These are phyloP conservation scores for Phlyctochytrium bullatum DNA, from an alignment of 192 early-diverging fungal genomes.

Conservation along the genomic window DNA sequence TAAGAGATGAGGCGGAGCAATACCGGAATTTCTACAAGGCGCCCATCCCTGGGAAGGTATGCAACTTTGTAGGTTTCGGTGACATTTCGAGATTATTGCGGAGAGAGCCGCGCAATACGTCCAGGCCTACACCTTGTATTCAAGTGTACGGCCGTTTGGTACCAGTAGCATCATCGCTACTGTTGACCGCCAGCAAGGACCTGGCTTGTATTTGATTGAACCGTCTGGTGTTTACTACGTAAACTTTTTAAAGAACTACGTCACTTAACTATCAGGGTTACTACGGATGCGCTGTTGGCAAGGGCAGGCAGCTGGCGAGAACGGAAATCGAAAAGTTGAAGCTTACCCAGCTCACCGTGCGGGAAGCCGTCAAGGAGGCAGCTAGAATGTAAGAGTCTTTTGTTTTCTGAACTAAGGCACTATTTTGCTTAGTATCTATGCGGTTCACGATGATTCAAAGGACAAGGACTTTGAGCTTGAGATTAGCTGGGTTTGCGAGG, in stretches of 20 bases:
- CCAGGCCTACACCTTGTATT: slow-evolving; percentile 96
- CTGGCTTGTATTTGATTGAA: slow-evolving; percentile 91
- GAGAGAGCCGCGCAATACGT: slow-evolving; percentile 90
- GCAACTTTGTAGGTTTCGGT: neutral
- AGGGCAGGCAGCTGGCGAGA: slow-evolving; percentile 95
- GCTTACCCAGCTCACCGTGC: slow-evolving; percentile 70
- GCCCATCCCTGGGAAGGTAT: slow-evolving; percentile 79
- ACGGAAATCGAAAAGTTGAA: slow-evolving; percentile 99
- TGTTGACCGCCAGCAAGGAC: slow-evolving; percentile 72
- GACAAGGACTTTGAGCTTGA: slow-evolving; percentile 99
- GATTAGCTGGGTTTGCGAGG: slow-evolving; percentile 90
- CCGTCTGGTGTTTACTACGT: slow-evolving; percentile 95
- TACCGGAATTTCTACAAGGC: slow-evolving; percentile 83
- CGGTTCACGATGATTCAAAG: slow-evolving; percentile 93
- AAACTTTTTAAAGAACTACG: slow-evolving; percentile 4
- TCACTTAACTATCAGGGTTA: slow-evolving; percentile 66
- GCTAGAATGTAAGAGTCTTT: slow-evolving; percentile 74
- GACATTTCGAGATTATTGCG: slow-evolving; percentile 67
- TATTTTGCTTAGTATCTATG: slow-evolving; percentile 72
- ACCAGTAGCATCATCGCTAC: slow-evolving; percentile 78
- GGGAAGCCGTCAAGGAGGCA: slow-evolving; percentile 90
- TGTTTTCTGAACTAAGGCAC: slow-evolving; percentile 7
- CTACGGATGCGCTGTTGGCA: slow-evolving; percentile 90
- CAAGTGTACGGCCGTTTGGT: slow-evolving; percentile 93
- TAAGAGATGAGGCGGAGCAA: slow-evolving; percentile 85